Conservation (phyloP, 2,329 filamentous ascomycete species). For the Ploettnerulaceae sp. region DNA sequence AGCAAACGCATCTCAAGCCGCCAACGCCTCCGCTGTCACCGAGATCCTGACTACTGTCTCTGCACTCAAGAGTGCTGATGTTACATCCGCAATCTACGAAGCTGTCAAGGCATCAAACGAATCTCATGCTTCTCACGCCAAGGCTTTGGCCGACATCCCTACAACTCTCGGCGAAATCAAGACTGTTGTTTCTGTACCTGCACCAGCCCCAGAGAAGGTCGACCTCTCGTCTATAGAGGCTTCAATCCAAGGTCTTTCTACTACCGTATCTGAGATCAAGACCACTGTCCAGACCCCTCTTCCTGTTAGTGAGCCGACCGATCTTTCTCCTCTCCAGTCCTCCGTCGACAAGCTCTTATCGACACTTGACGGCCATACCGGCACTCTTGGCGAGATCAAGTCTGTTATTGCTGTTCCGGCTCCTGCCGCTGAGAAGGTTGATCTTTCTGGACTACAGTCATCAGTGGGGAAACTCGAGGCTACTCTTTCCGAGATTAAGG, state of each 20-base stretch:
- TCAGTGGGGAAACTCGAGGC: constrained; percentile 19
- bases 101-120: constrained; percentile 24
- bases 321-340: constrained; percentile 13
- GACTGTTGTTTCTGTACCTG: constrained; percentile 6
- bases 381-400: constrained; percentile 21
- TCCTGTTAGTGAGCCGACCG: constrained; percentile 11
- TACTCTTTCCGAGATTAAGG: constrained; percentile 14
- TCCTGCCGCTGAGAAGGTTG: constrained; percentile 18
- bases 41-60: constrained; percentile 13
- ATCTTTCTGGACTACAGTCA: constrained; percentile 18
- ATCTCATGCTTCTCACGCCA: constrained; percentile 23
- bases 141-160: constrained; percentile 14
- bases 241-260: constrained; percentile 11
- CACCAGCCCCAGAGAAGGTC: constrained; percentile 6
- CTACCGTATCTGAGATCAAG: constrained; percentile 10
- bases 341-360: constrained; percentile 13
- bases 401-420: constrained; percentile 16
- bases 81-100: constrained; percentile 20
- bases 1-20: constrained; percentile 14
- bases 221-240: constrained; percentile 14
- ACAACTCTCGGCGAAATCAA: constrained; percentile 11
- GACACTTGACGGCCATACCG: constrained; percentile 14
- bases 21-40: neutral
- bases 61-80: constrained; percentile 18
- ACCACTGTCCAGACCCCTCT: constrained; percentile 5